A percentile compares a stretch with the other conserved stretches of the same genome.
Conservation (phyloP, 2,329 filamentous ascomycete species). For the Arthrobotrys musiformis region DNA sequence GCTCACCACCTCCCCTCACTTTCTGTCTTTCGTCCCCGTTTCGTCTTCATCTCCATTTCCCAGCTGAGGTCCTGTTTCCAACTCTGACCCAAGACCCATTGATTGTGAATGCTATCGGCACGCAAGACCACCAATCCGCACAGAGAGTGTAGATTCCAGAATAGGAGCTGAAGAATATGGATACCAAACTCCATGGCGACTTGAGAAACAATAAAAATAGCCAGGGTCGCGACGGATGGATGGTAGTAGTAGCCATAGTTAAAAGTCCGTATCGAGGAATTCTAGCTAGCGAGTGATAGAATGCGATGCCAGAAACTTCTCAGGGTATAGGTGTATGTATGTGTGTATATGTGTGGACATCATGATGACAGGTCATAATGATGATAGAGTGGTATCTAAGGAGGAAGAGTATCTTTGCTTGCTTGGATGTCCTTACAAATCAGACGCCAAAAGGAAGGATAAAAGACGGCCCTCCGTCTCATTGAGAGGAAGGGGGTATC, state of each 20-base stretch:
- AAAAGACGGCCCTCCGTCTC: slow-evolving; percentile 40
- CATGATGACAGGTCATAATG: neutral
- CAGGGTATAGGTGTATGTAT: slow-evolving; percentile 24
- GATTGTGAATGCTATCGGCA: slow-evolving; percentile 26
- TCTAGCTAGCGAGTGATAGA: slow-evolving; percentile 31
- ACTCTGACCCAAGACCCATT: slow-evolving; percentile 9
- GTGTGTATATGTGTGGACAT: neutral
- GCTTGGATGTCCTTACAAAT: slow-evolving; percentile 56
- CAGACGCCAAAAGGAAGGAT: slow-evolving; percentile 56
- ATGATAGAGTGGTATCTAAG: slow-evolving; percentile 39
- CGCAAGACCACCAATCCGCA: slow-evolving; percentile 41
- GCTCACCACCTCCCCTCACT: neutral
- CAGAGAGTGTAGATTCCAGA: slow-evolving; percentile 41
- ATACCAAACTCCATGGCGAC: slow-evolving; percentile 34
- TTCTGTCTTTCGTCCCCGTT: neutral
- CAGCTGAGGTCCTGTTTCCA: neutral
- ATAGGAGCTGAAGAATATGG: slow-evolving; percentile 42
- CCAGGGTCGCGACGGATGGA: slow-evolving; percentile 27
- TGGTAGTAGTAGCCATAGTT: slow-evolving; percentile 36
- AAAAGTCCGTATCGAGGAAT: slow-evolving; percentile 32
- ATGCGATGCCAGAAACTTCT: slow-evolving; percentile 37
- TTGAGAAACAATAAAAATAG: slow-evolving; percentile 30
- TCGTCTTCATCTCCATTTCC: neutral
- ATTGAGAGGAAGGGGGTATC: slow-evolving; percentile 17
- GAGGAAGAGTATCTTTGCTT: slow-evolving; percentile 49